Conservation (phyloP, 129 eudicot genomes). For the Pulicaria dysenterica region DNA sequence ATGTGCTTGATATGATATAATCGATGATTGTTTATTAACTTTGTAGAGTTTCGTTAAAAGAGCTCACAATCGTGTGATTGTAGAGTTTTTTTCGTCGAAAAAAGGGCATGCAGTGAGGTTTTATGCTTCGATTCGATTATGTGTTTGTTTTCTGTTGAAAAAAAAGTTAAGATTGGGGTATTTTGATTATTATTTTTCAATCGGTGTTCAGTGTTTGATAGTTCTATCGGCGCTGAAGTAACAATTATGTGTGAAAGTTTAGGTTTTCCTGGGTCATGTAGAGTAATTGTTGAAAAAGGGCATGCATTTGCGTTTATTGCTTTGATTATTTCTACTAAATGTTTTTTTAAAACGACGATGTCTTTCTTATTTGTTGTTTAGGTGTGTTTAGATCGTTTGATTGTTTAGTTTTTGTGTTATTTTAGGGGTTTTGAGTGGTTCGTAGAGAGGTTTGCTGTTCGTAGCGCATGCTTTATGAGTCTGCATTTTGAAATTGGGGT, state of each 20-base stretch:
- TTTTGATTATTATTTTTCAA: background rate
- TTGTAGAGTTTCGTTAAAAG: constrained; percentile 8
- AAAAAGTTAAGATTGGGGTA: background rate
- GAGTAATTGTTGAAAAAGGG: constrained; percentile 12
- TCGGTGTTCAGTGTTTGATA: background rate
- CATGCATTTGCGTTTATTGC: constrained; percentile 28
- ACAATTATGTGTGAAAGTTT: background rate
- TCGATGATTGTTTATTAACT: constrained; percentile 14
- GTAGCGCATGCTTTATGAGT: constrained; percentile 7
- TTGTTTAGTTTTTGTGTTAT: constrained; percentile 3
- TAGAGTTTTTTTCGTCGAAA: constrained; percentile 13
- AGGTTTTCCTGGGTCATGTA: background rate
- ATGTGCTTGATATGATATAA: background rate
- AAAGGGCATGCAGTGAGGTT: constrained; percentile 31
- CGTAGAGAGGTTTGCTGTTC: constrained; percentile 1
- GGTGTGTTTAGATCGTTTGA: background rate
- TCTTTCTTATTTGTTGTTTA: constrained; percentile 2
- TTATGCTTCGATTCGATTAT: background rate
- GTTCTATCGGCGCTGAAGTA: background rate
- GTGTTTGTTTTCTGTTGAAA: background rate
- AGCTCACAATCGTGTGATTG: background rate
- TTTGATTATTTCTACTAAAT: background rate
- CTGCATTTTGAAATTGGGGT: constrained; percentile 8
- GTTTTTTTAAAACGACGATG: too few species aligned
- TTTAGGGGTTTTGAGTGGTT: constrained; percentile 17